Conservation (phyloP, 768 basidiomycete genomes). For the Mycena polygramma region DNA sequence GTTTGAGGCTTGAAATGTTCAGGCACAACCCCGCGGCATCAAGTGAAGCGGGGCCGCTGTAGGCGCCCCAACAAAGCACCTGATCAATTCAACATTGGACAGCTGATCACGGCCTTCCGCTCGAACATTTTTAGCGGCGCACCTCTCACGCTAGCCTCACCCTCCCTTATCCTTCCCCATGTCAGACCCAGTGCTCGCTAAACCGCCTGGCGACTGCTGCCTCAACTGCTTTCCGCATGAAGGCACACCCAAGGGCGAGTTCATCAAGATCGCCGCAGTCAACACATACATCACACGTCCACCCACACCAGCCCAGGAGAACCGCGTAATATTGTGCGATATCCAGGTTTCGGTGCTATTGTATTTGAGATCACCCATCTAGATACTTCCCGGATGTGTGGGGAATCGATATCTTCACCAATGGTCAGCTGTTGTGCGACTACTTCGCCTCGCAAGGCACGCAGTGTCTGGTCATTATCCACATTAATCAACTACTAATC, state of each 20-base stretch:
- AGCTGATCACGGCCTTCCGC: slow-evolving; percentile 24
- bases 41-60: not conserved
- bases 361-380: slow-evolving; percentile 28
- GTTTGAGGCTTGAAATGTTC: not conserved
- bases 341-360: not conserved
- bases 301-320: slow-evolving; percentile 14
- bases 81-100: not conserved
- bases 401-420: slow-evolving; percentile 57
- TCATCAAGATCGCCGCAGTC: slow-evolving; percentile 43
- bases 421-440: slow-evolving; percentile 60
- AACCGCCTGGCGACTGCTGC: slow-evolving; percentile 55
- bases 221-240: slow-evolving; percentile 54
- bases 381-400: slow-evolving; percentile 61
- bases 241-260: slow-evolving; percentile 49
- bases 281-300: slow-evolving; percentile 56
- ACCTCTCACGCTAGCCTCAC: not conserved
- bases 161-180: slow-evolving; percentile 5
- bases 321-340: slow-evolving; percentile 32
- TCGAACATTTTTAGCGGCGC: not conserved
- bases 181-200: slow-evolving; percentile 42
- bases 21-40: not conserved
- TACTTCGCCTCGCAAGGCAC: slow-evolving; percentile 49
- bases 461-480: slow-evolving; percentile 37
- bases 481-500: too few species aligned
- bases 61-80: too few species aligned